phyloP scores from a whole-genome alignment of 805 yeast species.

The Brettanomyces nanus region DNA sequence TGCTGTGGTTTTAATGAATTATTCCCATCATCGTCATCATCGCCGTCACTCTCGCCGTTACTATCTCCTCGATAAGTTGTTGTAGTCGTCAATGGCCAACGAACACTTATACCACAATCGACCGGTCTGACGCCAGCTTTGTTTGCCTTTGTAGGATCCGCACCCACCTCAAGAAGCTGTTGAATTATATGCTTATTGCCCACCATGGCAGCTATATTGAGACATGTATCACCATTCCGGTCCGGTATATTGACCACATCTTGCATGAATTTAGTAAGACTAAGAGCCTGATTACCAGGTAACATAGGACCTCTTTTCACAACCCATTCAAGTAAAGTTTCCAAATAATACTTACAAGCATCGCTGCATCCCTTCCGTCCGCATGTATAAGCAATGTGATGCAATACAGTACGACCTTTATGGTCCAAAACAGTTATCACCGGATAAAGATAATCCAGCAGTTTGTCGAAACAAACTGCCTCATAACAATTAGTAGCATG shows the following conservation, averaged over 20 bases:
- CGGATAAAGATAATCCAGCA: conserved; percentile 71
- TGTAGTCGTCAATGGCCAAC: conserved; percentile 6
- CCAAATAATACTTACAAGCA: conserved; percentile 67
- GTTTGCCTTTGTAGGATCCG: conserved; percentile 70
- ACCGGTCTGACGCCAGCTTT: conserved; percentile 79
- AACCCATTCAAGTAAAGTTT: conserved; percentile 68
- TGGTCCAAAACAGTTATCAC: conserved; percentile 57
- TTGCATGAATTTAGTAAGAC: conserved; percentile 51
- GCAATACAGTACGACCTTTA: conserved; percentile 72
- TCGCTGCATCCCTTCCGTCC: conserved; percentile 68
- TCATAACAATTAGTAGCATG: conserved; percentile 80
- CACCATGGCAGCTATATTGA: conserved; percentile 85
- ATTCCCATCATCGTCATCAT: no score
- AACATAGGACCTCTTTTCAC: conserved; percentile 45
- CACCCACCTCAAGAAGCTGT: conserved; percentile 79
- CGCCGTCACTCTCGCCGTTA: neutral
- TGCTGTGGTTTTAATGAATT: conserved; percentile 3
- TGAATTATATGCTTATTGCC: conserved; percentile 77
- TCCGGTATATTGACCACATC: conserved; percentile 84
- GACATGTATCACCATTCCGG: conserved; percentile 88
- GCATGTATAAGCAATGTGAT: conserved; percentile 76
- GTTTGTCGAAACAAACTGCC: conserved; percentile 59
- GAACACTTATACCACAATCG: conserved; percentile 70
- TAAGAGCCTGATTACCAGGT: conserved; percentile 34
- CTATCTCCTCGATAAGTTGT: neutral